Evolutionary conservation across 106 monocot species (phyloP).

Genomic region (Acanthochlamys bracteata): DNA sequence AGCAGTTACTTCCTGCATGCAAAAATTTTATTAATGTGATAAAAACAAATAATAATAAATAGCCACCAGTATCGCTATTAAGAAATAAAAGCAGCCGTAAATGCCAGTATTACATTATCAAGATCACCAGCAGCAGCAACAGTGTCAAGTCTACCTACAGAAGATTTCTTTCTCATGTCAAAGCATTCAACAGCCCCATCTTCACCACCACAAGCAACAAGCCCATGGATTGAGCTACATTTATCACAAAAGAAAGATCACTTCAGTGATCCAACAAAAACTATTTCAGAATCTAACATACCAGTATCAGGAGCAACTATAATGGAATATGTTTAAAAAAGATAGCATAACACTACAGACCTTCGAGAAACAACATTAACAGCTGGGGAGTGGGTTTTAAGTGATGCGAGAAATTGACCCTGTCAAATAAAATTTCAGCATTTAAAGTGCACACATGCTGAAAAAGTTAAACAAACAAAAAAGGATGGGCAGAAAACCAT

Average conservation of each 20-base stretch:
- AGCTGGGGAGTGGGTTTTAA: conserved; percentile 73
- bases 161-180: conserved; percentile 81
- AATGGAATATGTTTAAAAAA: no score
- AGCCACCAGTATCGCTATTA: no score
- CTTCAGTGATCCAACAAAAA: background rate
- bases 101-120: conserved; percentile 29
- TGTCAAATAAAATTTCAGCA: conserved; percentile 13
- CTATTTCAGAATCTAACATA: background rate
- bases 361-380: conserved; percentile 87
- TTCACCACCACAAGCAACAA: conserved; percentile 96
- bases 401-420: conserved; percentile 79
- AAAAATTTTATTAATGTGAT: background rate
- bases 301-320: background rate
- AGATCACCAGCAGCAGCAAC: conserved; percentile 39
- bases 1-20: conserved; percentile 81
- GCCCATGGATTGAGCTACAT: conserved; percentile 69
- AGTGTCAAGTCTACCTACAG: conserved; percentile 65
- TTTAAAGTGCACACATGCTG: background rate
- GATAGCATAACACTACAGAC: no score
- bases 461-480: no score
- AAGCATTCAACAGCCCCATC: conserved; percentile 95
- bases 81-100: no score
- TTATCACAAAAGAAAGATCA: conserved; percentile 7
- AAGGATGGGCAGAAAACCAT: no score
- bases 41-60: background rate